Percentiles rank a stretch among this genome's conserved stretches.
Evolutionary conservation across 129 eudicot species (phyloP).

Genomic region (Deinandra increscens): DNA sequence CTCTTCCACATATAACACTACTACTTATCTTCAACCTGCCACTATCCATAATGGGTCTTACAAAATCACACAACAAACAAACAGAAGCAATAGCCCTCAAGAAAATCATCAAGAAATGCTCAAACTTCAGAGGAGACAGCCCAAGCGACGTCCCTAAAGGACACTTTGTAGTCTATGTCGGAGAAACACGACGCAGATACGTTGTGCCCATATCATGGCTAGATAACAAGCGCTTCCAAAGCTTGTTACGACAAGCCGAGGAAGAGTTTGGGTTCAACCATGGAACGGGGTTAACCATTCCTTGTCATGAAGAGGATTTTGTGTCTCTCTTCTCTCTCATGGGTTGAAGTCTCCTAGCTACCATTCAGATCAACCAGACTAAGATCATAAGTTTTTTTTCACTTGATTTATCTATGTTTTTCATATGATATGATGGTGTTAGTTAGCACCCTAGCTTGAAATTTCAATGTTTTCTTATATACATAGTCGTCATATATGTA

Average conservation of each 20-base stretch:
- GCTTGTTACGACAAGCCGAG: slow-evolving; percentile 46
- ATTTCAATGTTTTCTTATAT: slow-evolving; percentile 2
- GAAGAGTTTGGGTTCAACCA: slow-evolving; percentile 67
- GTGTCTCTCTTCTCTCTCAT: slow-evolving; percentile 41
- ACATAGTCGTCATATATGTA: not conserved
- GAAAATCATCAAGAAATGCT: slow-evolving; percentile 44
- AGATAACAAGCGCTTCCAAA: slow-evolving; percentile 43
- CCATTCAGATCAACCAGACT: not conserved
- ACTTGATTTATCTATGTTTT: slow-evolving; percentile 27
- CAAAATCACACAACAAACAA: slow-evolving; percentile 41
- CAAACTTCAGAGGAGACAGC: slow-evolving; percentile 36
- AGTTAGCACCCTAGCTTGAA: slow-evolving; percentile 18
- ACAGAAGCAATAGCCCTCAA: slow-evolving; percentile 39
- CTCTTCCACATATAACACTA: too few relatives aligned
- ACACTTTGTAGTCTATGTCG: slow-evolving; percentile 67
- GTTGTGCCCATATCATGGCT: slow-evolving; percentile 54
- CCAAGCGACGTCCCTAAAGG: slow-evolving; percentile 64
- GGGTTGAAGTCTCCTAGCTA: slow-evolving; percentile 27
- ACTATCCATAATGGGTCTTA: slow-evolving; percentile 38
- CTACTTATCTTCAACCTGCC: not conserved
- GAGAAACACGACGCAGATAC: slow-evolving; percentile 53
- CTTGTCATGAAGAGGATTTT: slow-evolving; percentile 60
- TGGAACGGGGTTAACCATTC: slow-evolving; percentile 65
- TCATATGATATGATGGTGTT: slow-evolving; percentile 25
- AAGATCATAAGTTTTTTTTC: not conserved